phyloP scores from a whole-genome alignment of 1,284 basidiomycete species.

The Cryptococcus sp. region DNA sequence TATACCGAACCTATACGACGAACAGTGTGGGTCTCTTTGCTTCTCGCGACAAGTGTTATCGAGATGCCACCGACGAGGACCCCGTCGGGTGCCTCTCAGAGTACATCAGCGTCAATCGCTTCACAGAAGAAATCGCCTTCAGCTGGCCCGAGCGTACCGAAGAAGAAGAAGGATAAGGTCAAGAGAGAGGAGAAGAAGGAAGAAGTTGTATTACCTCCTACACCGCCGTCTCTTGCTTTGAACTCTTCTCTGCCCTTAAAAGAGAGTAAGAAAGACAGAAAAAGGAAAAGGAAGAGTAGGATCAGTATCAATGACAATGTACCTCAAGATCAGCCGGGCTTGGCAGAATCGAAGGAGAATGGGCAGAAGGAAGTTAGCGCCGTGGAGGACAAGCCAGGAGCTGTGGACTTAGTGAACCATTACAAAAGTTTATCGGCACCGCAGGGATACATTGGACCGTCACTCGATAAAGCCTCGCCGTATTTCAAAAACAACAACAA shows the following conservation, averaged over 20 bases:
- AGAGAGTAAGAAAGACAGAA: conserved; percentile 4
- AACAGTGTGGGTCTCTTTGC: neutral
- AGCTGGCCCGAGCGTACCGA: neutral
- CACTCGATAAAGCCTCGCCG: neutral
- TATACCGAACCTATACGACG: neutral
- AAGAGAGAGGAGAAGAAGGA: neutral
- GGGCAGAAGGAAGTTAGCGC: too few species aligned
- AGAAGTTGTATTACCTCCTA: too few species aligned
- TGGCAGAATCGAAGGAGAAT: too few species aligned
- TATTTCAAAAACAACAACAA: neutral
- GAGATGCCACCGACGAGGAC: neutral
- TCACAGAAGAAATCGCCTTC: neutral
- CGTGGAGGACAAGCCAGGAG: too few species aligned
- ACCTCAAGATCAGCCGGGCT: too few species aligned
- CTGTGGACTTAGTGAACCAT: too few species aligned
- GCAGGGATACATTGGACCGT: too few species aligned
- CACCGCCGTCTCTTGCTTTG: too few species aligned
- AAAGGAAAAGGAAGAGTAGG: conserved; percentile 12
- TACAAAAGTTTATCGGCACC: too few species aligned
- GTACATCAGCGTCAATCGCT: neutral
- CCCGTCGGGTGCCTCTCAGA: neutral
- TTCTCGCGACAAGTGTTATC: neutral
- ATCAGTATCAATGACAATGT: neutral
- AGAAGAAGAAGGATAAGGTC: conserved; percentile 5
- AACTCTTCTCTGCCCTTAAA: too few species aligned